Evolutionary conservation across 176 grass and related monocot genomes (phyloP), one percentile per base, ranked within the genome.

Genomic region (Alloteropsis semialata): DNA sequence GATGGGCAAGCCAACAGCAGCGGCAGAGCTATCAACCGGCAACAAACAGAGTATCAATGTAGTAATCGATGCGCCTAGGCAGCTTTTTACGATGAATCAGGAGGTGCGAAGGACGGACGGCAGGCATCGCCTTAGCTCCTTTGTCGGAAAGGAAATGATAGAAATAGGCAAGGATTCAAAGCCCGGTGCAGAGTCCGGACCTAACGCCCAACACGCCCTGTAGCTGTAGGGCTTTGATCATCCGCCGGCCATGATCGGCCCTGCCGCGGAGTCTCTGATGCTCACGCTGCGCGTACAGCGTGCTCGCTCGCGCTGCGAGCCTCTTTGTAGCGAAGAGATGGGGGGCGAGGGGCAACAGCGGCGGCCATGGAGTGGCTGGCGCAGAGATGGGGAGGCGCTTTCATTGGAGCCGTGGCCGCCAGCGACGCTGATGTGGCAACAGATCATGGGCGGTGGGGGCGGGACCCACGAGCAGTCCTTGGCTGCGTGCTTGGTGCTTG

Each of bases 361-460:
- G 1, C 3, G 69, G 57, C 84, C 77, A 56, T 44, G 19, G 58
- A 81, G 19, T 24, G 27, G 57, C 27, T 14, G 77, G 6, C 45
- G 12, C 46, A 75, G 19, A 28, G 46, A 66, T 3, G 3, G 10
- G 5, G 19, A 0, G 36, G 28, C 8, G 58, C 17, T 65, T 65
- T 29, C 56, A 65, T 19, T 43, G 32, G 76, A 54, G 58, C 59
- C 21, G 45, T 75, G 55, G 18, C 48, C 6, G 77, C 43, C 63
- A 58, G 59, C 12, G 32, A 57, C 7, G 38, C 38, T 81, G 85
- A 87, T 56, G 61, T 81, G 78, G 50, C 85, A 37, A 55, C 69
- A 57, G 85, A 5, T 46, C 45, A 8, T 19, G 58, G 58, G 58
- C 76, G 69, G 84, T 65, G 84, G 76, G 1, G 3, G 36, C 1